A percentile compares a stretch with the other conserved stretches of the same genome.
Conservation (phyloP, 1,139 yeast species). For the Candida sp. region DNA sequence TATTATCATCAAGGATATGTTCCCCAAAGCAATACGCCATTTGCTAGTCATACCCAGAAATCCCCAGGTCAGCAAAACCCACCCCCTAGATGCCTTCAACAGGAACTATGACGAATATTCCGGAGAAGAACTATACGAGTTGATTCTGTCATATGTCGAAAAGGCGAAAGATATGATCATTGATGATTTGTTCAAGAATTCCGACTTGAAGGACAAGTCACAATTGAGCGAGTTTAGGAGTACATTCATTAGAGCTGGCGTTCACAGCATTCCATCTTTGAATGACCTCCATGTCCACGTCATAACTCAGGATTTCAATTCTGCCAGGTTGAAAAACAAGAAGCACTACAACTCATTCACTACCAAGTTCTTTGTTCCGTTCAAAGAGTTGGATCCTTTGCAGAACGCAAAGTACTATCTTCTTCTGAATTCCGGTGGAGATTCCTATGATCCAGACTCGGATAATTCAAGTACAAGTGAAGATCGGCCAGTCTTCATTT, state of each 20-base stretch:
- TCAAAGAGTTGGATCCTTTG: conserved; percentile 30
- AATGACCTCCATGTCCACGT: conserved; percentile 75
- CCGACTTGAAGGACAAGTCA: conserved; percentile 12
- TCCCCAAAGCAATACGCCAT: conserved; percentile 69
- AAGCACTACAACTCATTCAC: conserved; percentile 77
- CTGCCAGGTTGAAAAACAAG: conserved; percentile 58
- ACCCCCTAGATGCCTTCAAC: conserved; percentile 60
- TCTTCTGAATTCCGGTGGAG: not conserved
- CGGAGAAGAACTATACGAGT: conserved; percentile 28
- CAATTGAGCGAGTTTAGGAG: conserved; percentile 25
- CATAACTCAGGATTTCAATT: conserved; percentile 64
- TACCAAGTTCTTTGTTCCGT: conserved; percentile 64
- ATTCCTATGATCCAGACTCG: conserved; percentile 10
- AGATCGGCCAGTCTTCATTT: conserved; percentile 6
- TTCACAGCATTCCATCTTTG: conserved; percentile 76
- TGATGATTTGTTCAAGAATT: conserved; percentile 30
- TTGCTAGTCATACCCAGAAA: conserved; percentile 64
- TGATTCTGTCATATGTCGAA: conserved; percentile 42
- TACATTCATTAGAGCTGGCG: conserved; percentile 58
- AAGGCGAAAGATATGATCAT: conserved; percentile 44
- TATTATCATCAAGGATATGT: conserved; percentile 62
- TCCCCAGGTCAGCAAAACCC: conserved; percentile 35
- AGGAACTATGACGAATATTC: conserved; percentile 20
- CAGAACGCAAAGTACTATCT: not conserved
- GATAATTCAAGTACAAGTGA: conserved; percentile 5